Percentiles rank a stretch among this genome's conserved stretches.
phyloP scores from a whole-genome alignment of 2,329 filamentous ascomycete genomes.

The Botryotinia globosa region DNA sequence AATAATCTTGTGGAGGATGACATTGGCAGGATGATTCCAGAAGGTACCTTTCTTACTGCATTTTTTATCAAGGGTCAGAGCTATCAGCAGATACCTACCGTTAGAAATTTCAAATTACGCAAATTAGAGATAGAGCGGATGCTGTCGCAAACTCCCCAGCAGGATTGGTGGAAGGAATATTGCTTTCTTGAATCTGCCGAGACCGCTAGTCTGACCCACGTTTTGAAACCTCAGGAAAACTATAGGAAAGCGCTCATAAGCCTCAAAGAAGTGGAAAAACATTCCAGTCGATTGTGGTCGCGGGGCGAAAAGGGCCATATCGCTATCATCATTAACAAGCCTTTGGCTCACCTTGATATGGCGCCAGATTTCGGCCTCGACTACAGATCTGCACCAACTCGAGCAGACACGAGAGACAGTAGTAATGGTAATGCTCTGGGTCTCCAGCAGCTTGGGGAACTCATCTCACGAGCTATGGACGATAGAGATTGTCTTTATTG shows the following conservation, averaged over 20 bases:
- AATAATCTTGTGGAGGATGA: neutral
- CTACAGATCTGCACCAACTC: neutral
- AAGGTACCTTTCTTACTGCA: neutral
- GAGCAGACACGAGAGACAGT: too few relatives aligned
- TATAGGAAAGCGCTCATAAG: neutral
- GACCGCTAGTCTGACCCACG: neutral
- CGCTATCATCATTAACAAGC: neutral
- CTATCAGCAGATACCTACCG: neutral
- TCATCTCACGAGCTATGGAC: neutral
- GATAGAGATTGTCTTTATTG: neutral
- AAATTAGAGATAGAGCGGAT: neutral
- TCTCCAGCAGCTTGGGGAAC: neutral
- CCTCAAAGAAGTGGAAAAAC: neutral
- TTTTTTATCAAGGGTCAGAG: neutral
- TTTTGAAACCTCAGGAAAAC: neutral
- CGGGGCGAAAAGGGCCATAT: neutral
- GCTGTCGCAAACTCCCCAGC: neutral
- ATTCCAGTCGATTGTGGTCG: neutral
- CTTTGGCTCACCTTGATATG: neutral
- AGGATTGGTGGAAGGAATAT: conserved; percentile 6
- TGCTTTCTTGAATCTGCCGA: neutral
- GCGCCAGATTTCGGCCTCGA: neutral
- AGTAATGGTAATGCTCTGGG: neutral
- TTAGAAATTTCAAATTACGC: neutral
- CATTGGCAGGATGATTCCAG: neutral